Evolutionary conservation across 2,329 filamentous ascomycete genomes (phyloP), one percentile per base, ranked within the genome.

Genomic region (Trichoderma breve): DNA sequence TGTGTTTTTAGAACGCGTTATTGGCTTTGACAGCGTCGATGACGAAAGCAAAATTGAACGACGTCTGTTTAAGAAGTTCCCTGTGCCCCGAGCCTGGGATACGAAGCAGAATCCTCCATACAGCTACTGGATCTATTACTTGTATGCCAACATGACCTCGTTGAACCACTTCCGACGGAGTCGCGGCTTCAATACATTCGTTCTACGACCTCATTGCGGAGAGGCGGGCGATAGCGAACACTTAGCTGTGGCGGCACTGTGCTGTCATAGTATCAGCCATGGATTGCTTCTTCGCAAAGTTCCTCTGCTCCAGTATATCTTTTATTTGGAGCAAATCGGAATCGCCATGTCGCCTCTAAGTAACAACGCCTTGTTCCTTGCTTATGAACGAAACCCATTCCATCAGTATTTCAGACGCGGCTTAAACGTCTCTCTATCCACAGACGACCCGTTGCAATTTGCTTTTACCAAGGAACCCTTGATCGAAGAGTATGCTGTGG

Each of bases 281-380:
- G 96, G 96, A 24, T 88, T 99, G 70, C 84, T 97, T 70, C 87
- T 99, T 51, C 92, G 96, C 74, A 99, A 99, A 80, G 95, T 98
- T 3, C 96, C 96, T 2, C 84, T 99, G 73, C 84, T 99, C 70
- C 96, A 99, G 81, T 99, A 99, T 98, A 99, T 98, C 65, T 99
- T 97, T 84, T 99, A 99, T 78, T 89, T 99, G 24, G 95, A 99
- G 79, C 95, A 98, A 79, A 98, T 99, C 74, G 96, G 96, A 72
- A 96, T 99, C 74, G 96, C 96, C 73, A 99, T 99, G 96, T 98
- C 95, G n/a, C 96, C 96, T 3, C 87, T 99, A 60, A 97, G 94
- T 81, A 99, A 99, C 84, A 99, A 99, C 77, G 96, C 96, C 0
- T 84, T 99, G 36, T 99, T 99, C 83, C 84, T 99, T 67, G 94